Conservation (phyloP, 768 basidiomycete species). For the Cubamyces lactineus region DNA sequence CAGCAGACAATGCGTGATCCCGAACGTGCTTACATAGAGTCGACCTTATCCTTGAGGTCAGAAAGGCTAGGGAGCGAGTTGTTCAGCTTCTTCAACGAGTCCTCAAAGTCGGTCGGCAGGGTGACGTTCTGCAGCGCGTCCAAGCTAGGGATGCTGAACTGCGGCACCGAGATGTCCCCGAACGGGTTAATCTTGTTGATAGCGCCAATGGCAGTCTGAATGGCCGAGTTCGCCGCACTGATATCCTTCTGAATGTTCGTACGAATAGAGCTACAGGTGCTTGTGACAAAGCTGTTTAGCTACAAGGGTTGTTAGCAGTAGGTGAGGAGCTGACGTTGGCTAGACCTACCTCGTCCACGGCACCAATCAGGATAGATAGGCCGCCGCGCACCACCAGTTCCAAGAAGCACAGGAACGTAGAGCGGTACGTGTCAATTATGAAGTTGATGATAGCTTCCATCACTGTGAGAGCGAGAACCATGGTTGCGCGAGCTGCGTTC, state of each 20-base stretch:
- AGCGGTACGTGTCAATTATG: constrained; percentile 89
- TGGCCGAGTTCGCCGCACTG: constrained; percentile 64
- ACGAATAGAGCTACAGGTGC: constrained; percentile 60
- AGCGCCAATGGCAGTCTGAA: constrained; percentile 63
- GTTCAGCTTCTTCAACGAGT: constrained; percentile 77
- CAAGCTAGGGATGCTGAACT: constrained; percentile 77
- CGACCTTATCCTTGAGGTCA: constrained; percentile 69
- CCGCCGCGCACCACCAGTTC: constrained; percentile 87
- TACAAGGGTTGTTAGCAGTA: constrained; percentile 34
- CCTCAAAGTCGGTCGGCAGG: constrained; percentile 77
- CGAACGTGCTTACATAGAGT: constrained; percentile 57
- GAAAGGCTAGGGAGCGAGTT: constrained; percentile 76
- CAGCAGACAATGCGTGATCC: not conserved
- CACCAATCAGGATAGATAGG: constrained; percentile 76
- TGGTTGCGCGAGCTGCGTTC: constrained; percentile 71
- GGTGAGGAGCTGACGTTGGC: not conserved
- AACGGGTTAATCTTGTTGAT: constrained; percentile 83
- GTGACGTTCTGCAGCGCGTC: constrained; percentile 74
- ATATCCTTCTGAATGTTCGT: constrained; percentile 76
- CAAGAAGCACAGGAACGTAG: constrained; percentile 91
- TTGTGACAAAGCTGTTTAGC: constrained; percentile 73
- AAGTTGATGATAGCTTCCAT: constrained; percentile 93
- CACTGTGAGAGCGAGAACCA: constrained; percentile 74
- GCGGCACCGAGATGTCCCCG: constrained; percentile 65
- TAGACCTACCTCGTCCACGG: constrained; percentile 75